Conservation (phyloP, 495 filamentous ascomycete genomes). For the Aspergillus conjunctus region DNA sequence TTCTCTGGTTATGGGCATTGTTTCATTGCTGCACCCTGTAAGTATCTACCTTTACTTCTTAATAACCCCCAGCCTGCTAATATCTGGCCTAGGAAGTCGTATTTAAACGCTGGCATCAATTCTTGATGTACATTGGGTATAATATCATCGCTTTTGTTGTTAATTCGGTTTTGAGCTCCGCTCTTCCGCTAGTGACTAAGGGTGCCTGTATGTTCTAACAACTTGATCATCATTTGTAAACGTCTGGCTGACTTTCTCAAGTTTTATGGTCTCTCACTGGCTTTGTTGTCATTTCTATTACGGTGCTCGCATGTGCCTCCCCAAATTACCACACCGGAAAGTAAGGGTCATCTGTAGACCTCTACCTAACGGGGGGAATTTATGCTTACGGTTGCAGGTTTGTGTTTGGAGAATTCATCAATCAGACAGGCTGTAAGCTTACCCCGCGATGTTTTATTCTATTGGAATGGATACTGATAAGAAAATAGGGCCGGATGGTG, state of each 20-base stretch:
- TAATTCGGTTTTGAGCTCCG: conserved; percentile 65
- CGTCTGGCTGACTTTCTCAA: conserved; percentile 14
- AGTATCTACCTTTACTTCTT: background rate
- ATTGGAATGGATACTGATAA: conserved; percentile 16
- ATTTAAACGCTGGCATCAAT: conserved; percentile 68
- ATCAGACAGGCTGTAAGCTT: conserved; percentile 57
- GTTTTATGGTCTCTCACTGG: conserved; percentile 69
- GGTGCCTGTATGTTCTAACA: conserved; percentile 40
- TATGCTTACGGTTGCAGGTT: conserved; percentile 52
- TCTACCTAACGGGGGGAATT: conserved; percentile 32
- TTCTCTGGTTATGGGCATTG: conserved; percentile 59
- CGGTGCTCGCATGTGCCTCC: conserved; percentile 62
- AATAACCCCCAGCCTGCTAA: conserved; percentile 2
- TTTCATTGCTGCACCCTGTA: conserved; percentile 59
- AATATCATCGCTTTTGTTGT: conserved; percentile 63
- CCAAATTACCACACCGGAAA: conserved; percentile 61
- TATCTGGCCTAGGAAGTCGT: conserved; percentile 44
- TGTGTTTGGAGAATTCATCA: conserved; percentile 62
- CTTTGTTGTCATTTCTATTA: conserved; percentile 69
- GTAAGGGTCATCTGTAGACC: conserved; percentile 49
- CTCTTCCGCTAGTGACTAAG: conserved; percentile 68
- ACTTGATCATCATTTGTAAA: background rate
- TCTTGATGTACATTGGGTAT: conserved; percentile 70
- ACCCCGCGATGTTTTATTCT: background rate
- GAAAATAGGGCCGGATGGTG: conserved; percentile 57